Evolutionary conservation across 129 eudicot genomes (phyloP).

Genomic region (Ambrosia trifida): DNA sequence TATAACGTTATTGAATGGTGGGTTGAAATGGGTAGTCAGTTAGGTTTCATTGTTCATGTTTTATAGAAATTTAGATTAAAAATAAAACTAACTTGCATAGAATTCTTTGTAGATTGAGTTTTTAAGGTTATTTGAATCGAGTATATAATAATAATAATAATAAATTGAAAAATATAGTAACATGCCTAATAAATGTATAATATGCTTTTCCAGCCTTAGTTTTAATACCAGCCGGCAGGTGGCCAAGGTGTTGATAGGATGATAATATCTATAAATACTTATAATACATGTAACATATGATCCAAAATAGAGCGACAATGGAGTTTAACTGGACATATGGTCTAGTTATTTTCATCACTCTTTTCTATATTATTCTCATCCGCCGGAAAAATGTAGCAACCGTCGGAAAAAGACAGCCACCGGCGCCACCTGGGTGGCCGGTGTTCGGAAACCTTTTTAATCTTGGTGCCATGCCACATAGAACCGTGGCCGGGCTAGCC

Average conservation of each 20-base stretch:
- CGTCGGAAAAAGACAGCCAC: slow-evolving; percentile 45
- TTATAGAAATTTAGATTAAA: no score
- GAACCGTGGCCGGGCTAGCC: slow-evolving; percentile 47
- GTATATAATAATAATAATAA: no score
- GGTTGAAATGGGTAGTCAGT: no score
- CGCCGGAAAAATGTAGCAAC: slow-evolving; percentile 10
- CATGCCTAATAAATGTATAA: background rate
- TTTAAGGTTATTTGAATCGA: no score
- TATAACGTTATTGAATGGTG: no score
- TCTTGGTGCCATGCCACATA: slow-evolving; percentile 69
- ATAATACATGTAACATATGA: slow-evolving; percentile 9
- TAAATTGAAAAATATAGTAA: background rate
- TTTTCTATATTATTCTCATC: slow-evolving; percentile 27
- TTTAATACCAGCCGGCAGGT: slow-evolving; percentile 21
- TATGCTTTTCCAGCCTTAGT: background rate
- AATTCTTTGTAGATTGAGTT: no score
- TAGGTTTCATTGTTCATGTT: no score
- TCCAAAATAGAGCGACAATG: slow-evolving; percentile 24
- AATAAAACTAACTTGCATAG: no score
- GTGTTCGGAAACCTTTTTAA: slow-evolving; percentile 69
- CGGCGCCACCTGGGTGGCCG: slow-evolving; percentile 81
- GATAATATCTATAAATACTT: slow-evolving; percentile 17
- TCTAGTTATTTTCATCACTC: slow-evolving; percentile 29
- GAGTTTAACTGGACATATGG: slow-evolving; percentile 27
- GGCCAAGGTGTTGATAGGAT: background rate